Base-by-base conservation (phyloP, 1,284 basidiomycete genomes). In the Malassezia sympodialis region DNA sequence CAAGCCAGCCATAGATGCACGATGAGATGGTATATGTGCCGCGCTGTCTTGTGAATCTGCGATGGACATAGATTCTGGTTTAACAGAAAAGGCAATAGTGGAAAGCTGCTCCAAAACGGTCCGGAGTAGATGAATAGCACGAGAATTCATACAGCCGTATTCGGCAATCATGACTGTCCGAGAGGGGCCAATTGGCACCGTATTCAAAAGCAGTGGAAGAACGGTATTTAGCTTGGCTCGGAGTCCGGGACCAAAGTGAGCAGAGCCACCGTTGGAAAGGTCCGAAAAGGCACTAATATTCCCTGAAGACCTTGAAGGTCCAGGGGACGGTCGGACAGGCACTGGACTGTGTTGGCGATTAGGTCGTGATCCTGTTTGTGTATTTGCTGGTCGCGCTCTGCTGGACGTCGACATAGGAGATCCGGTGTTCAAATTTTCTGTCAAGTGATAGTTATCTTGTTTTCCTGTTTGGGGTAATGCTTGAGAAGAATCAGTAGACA, bases 91-190 rank as follows among this genome's bases (percentile, higher is more conserved):
- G 21, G 53, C 60, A 59, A 50, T 2, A 54, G 55, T 8, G 57
- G 57, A 11, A 60, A 62, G 51, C 58, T 58, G 60, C 15, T 69
- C 66, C 47, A 76, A 68, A 47, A 76, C 62, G 15, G 65, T 60
- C 21, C 66, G 65, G 44, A 77, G 59, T 17, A 77, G 62, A 17
- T 62, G 62, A 39, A 69, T 58, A 8, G 75, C 75, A 17, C 73
- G 60, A 12, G 63, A 67, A 44, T 75, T 72, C 44, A 76, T 59
- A 40, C 70, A 68, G 14, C 76, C 76, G 39, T 73, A 77, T 55
- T 77, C 76, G 43, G 73, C 74, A 23, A 77, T 62, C 14, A 64
- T 56, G 34, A 77, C 51, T 3, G 59, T 59, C 31, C 66, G 60
- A 26, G 51, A 55, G 2, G 51, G 58, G 7, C 43, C 45, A 15